A percentile compares a stretch with the other conserved stretches of the same genome.
These are phyloP conservation scores for Daldinia loculata DNA, from an alignment of 495 filamentous ascomycete species.

Conservation along the genomic window DNA sequence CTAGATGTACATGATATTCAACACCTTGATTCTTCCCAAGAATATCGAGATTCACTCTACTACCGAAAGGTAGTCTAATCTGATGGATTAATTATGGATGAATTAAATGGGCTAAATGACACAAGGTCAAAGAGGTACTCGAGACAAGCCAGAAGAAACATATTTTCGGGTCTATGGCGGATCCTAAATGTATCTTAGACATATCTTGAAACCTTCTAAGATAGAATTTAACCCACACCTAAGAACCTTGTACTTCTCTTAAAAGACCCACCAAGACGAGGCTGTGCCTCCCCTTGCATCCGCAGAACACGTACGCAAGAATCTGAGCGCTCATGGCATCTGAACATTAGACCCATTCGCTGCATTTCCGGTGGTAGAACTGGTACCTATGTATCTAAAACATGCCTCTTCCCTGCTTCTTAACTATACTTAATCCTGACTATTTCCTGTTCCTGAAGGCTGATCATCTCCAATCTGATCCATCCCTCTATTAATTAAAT, in stretches of 20 bases:
- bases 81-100: neutral
- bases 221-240: constrained; percentile 5
- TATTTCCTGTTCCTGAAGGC: constrained; percentile 33
- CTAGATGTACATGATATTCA: too few relatives aligned
- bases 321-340: neutral
- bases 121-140: neutral
- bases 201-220: neutral
- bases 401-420: constrained; percentile 25
- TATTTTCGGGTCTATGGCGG: neutral
- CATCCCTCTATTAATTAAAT: constrained; percentile 14
- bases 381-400: constrained; percentile 23
- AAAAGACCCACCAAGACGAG: constrained; percentile 26
- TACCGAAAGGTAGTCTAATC: too few relatives aligned
- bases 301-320: constrained; percentile 30
- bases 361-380: neutral
- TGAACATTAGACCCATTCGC: too few relatives aligned
- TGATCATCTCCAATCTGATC: constrained; percentile 33
- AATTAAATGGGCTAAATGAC: neutral
- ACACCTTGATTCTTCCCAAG: too few relatives aligned
- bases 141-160: neutral
- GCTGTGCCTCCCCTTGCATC: constrained; percentile 38
- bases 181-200: neutral
- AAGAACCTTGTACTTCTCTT: neutral
- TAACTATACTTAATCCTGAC: neutral
- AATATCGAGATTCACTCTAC: too few relatives aligned